Percentiles rank a stretch among this genome's conserved stretches.
Conservation (phyloP, 441 rosid species). For the Pelargonium fulgidum region DNA sequence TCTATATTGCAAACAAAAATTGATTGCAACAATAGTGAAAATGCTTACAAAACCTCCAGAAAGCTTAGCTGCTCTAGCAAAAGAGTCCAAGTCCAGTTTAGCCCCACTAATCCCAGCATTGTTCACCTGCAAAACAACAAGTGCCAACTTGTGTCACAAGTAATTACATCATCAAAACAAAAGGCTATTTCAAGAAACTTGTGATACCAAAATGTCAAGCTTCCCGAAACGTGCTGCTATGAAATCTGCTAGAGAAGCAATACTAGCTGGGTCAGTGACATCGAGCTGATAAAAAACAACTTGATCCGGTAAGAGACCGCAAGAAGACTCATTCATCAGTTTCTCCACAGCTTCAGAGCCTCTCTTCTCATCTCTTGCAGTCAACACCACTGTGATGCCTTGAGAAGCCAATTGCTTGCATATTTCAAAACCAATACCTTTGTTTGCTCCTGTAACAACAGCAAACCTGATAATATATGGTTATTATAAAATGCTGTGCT, state of each 20-base stretch:
- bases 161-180: neutral
- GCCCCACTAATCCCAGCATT: neutral
- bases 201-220: neutral
- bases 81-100: constrained; percentile 5
- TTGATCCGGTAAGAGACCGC: neutral
- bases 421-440: neutral
- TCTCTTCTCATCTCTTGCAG: neutral
- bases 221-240: neutral
- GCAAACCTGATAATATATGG: no score
- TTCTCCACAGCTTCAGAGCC: neutral
- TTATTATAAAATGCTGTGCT: no score
- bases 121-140: neutral
- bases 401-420: neutral
- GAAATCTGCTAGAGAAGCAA: neutral
- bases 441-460: neutral
- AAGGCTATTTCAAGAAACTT: neutral
- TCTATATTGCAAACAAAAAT: neutral
- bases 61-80: neutral
- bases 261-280: neutral
- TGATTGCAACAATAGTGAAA: neutral
- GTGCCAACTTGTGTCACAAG: neutral
- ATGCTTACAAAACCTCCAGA: neutral
- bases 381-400: neutral
- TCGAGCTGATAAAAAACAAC: neutral
- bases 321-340: neutral